Evolutionary conservation across 208 protist species (phyloP).

Genomic region (Leishmania guyanensis): DNA sequence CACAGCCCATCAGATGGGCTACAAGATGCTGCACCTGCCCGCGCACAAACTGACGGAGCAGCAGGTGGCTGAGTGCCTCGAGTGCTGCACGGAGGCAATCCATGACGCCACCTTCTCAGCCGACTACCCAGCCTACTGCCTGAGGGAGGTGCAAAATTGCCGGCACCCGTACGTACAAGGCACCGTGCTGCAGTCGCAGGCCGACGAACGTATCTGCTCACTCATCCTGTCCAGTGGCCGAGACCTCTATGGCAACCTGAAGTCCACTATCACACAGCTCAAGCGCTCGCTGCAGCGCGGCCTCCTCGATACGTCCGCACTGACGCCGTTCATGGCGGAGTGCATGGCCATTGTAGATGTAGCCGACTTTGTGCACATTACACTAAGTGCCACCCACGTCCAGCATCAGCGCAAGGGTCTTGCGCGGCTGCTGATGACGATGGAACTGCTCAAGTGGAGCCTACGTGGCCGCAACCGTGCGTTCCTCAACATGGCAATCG

Average conservation of each 20-base stretch:
- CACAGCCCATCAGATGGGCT: slow-evolving; percentile 40
- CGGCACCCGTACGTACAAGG: slow-evolving; percentile 78
- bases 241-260: slow-evolving; percentile 84
- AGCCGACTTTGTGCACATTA: slow-evolving; percentile 85
- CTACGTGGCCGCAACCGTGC: slow-evolving; percentile 71
- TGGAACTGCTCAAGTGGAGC: slow-evolving; percentile 80
- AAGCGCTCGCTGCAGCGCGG: slow-evolving; percentile 65
- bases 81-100: slow-evolving; percentile 70
- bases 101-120: slow-evolving; percentile 73
- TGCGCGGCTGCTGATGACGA: slow-evolving; percentile 65
- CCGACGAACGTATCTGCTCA: slow-evolving; percentile 35
- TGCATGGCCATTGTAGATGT: slow-evolving; percentile 69
- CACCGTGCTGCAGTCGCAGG: slow-evolving; percentile 37
- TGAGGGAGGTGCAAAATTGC: slow-evolving; percentile 51
- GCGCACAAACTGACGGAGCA: slow-evolving; percentile 37
- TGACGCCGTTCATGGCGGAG: slow-evolving; percentile 52
- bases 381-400: slow-evolving; percentile 76
- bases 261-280: slow-evolving; percentile 72
- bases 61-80: slow-evolving; percentile 51
- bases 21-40: slow-evolving; percentile 58
- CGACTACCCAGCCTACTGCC: slow-evolving; percentile 78
- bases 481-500: slow-evolving; percentile 87
- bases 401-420: slow-evolving; percentile 56
- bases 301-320: slow-evolving; percentile 28
- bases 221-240: slow-evolving; percentile 81